Conservation (phyloP, 1,139 yeast species). For the Lodderomyces oxycetoniae region DNA sequence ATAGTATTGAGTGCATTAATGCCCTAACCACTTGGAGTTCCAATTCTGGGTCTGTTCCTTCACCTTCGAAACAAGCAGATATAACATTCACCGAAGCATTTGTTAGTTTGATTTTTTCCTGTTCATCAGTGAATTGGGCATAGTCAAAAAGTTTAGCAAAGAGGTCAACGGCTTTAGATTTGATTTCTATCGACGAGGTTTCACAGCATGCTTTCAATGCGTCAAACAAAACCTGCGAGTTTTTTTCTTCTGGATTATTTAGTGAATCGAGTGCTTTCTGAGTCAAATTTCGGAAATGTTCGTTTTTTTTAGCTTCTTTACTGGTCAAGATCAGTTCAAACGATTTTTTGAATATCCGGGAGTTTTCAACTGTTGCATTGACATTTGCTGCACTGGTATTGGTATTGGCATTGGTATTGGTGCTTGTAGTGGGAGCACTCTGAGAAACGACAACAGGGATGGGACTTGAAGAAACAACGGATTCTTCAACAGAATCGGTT, state of each 20-base stretch:
- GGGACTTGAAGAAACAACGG: too few relatives aligned
- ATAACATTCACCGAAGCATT: constrained; percentile 85
- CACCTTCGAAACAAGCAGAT: constrained; percentile 84
- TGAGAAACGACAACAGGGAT: too few relatives aligned
- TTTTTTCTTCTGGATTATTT: constrained; percentile 24
- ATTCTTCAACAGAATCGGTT: too few relatives aligned
- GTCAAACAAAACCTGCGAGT: constrained; percentile 35
- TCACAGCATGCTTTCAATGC: constrained; percentile 39
- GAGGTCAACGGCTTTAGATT: constrained; percentile 39
- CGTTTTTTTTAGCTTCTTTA: constrained; percentile 42
- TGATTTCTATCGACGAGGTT: constrained; percentile 26
- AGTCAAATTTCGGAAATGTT: constrained; percentile 25
- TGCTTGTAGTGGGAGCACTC: too few relatives aligned
- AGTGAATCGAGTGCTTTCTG: constrained; percentile 38
- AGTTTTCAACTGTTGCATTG: constrained; percentile 33
- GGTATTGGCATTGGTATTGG: too few relatives aligned
- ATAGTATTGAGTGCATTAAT: constrained; percentile 77
- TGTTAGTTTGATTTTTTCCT: constrained; percentile 52
- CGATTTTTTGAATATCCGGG: constrained; percentile 36
- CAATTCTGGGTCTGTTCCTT: constrained; percentile 81
- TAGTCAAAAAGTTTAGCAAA: constrained; percentile 45
- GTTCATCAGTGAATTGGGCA: constrained; percentile 35
- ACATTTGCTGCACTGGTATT: too few relatives aligned
- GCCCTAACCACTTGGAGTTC: constrained; percentile 94
- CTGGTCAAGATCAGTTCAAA: constrained; percentile 32